Conservation (phyloP, 345 rosid species). For the Populus nigra region DNA sequence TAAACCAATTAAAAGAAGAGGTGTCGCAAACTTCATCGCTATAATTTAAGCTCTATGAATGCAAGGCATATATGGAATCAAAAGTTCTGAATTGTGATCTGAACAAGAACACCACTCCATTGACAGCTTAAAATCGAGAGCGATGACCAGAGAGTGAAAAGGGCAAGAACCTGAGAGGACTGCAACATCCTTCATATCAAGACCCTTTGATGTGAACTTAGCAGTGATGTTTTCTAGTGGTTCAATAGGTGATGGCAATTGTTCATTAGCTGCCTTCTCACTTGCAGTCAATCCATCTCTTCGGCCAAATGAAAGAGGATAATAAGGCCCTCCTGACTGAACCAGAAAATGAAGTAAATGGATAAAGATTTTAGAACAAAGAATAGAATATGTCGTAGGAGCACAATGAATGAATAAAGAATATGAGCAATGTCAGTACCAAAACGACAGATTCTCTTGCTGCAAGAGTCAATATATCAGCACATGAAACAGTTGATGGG, state of each 20-base stretch:
- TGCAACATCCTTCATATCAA: constrained; percentile 78
- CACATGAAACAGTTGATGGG: constrained; percentile 71
- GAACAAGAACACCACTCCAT: background rate
- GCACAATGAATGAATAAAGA: background rate
- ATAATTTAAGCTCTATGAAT: background rate
- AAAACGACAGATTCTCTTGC: constrained; percentile 69
- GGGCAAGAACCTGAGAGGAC: constrained; percentile 71
- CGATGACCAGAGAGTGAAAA: background rate
- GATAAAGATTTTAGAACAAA: background rate
- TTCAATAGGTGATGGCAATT: constrained; percentile 75
- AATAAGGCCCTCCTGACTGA: constrained; percentile 75
- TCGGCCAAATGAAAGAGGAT: constrained; percentile 63
- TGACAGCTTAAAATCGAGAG: background rate
- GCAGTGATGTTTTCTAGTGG: constrained; percentile 59
- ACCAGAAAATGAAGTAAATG: background rate
- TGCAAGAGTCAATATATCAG: constrained; percentile 70
- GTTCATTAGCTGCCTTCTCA: constrained; percentile 57
- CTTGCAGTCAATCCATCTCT: constrained; percentile 68
- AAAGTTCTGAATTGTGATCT: too few relatives aligned
- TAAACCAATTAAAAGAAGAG: too few relatives aligned
- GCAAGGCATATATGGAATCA: too few relatives aligned
- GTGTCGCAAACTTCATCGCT: too few relatives aligned
- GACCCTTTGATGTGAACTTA: constrained; percentile 72
- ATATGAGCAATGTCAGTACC: constrained; percentile 29
- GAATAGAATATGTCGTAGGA: background rate